Percentiles rank a stretch among this genome's conserved stretches.
Conservation (phyloP, 2,329 filamentous ascomycete species). For the Claviceps quebecensis region DNA sequence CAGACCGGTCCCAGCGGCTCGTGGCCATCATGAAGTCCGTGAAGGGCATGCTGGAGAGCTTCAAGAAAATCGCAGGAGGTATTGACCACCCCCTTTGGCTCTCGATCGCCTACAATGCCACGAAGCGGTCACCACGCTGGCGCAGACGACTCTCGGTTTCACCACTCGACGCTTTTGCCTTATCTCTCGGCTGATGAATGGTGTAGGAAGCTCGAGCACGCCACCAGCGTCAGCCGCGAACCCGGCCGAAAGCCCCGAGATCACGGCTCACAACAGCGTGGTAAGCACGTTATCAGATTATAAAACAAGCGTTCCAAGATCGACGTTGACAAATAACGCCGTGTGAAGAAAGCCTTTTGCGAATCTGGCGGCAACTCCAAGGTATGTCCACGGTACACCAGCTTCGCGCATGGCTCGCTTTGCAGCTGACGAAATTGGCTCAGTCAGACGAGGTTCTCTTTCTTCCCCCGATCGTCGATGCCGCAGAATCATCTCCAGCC, state of each 20-base stretch:
- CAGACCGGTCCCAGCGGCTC: not conserved
- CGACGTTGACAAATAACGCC: conserved; percentile 12
- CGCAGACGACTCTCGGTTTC: not conserved
- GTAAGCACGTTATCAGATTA: conserved; percentile 29
- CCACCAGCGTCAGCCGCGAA: conserved; percentile 12
- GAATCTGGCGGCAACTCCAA: conserved; percentile 51
- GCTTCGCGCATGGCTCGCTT: not conserved
- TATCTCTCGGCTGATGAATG: not conserved
- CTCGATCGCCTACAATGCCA: not conserved
- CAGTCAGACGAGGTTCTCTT: conserved; percentile 83
- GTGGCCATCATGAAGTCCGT: conserved; percentile 25
- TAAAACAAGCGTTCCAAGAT: not conserved
- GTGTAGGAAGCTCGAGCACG: conserved; percentile 2
- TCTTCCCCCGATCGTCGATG: conserved; percentile 85
- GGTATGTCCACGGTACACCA: conserved; percentile 17
- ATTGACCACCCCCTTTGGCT: conserved; percentile 1
- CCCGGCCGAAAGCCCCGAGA: conserved; percentile 50
- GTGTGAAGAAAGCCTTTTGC: conserved; percentile 59
- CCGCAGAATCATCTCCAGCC: conserved; percentile 77
- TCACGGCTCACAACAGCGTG: conserved; percentile 49
- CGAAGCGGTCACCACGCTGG: not conserved
- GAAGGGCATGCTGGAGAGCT: conserved; percentile 41
- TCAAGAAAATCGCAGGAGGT: conserved; percentile 32
- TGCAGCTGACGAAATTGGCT: not conserved
- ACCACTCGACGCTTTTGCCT: not conserved